Conservation (phyloP, 352 stramenopile genomes). For the Peronospora farinosa region DNA sequence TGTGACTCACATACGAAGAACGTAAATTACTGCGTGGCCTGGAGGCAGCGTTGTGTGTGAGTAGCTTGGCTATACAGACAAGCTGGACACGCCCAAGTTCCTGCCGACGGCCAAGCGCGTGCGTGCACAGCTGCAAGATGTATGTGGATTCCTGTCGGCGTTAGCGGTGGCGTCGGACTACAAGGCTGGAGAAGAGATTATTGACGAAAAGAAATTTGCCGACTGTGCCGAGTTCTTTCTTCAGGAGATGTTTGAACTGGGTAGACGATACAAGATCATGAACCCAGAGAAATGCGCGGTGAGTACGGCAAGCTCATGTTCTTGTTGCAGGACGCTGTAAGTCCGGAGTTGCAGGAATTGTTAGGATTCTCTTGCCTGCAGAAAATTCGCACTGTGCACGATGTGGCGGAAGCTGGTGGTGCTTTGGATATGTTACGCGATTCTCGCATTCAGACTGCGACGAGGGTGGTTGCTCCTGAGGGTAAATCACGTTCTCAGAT, state of each 20-base stretch:
- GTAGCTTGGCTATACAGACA: slow-evolving; percentile 92
- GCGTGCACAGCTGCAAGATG: slow-evolving; percentile 87
- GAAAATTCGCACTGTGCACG: slow-evolving; percentile 88
- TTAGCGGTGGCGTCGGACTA: slow-evolving; percentile 90
- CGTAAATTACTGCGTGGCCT: slow-evolving; percentile 91
- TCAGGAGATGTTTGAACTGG: slow-evolving; percentile 91
- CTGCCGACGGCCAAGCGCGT: slow-evolving; percentile 65
- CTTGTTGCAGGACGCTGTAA: slow-evolving; percentile 87
- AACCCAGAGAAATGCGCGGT: slow-evolving; percentile 95
- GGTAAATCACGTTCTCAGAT: slow-evolving; percentile 86
- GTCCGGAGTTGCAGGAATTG: slow-evolving; percentile 72
- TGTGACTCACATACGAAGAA: slow-evolving; percentile 92
- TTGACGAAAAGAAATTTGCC: slow-evolving; percentile 87
- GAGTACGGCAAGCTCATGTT: slow-evolving; percentile 97
- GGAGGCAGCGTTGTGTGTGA: slow-evolving; percentile 90
- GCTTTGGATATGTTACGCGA: slow-evolving; percentile 81
- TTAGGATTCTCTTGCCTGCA: slow-evolving; percentile 78
- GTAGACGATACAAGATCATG: slow-evolving; percentile 96
- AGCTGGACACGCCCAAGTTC: slow-evolving; percentile 82
- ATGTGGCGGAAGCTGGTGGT: slow-evolving; percentile 66
- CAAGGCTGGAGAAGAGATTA: slow-evolving; percentile 71
- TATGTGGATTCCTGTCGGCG: slow-evolving; percentile 87
- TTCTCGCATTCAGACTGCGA: slow-evolving; percentile 88
- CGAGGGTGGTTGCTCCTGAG: slow-evolving; percentile 91
- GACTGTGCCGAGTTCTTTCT: slow-evolving; percentile 87